Evolutionary conservation across 176 grass and related monocot species (phyloP), one percentile per base, ranked within the genome.

Genomic region (Aegilops bicornis): DNA sequence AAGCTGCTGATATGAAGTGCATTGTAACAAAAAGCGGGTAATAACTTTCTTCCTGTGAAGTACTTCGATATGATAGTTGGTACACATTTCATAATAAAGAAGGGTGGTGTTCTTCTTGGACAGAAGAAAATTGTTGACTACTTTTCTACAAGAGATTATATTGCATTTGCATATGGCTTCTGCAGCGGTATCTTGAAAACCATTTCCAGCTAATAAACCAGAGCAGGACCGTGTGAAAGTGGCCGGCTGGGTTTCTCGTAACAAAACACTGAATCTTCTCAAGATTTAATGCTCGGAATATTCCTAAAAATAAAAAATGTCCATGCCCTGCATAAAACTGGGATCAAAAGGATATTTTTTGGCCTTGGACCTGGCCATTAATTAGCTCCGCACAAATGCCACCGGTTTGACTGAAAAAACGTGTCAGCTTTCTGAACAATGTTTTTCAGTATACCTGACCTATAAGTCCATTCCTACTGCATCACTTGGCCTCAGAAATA

Each of bases 1-100:
- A 98, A 92, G 83, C 91, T 82, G 93, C 90, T 29, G 88, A 90
- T 66, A 98, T 98, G 96, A 95, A 84, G 75, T 98, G 96, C 59
- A 95, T 98, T 25, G 59, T 98, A 80, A 98, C 93, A 31, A 98
- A 98, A 84, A 95, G 96, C 88, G 84, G 96, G 96, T 98, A 91
- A 91, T 66, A 23, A 84, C 35, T n/a, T 82, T 83, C 42, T 77
- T 59, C 15, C 20, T 39, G 36, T 1, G 5, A 25, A 82, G 61
- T 68, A 84, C 1, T 83, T 83, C 0, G 10, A 25, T 7, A 60
- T 54, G 59, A 36, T 16, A 77, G 72, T 52, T 64, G 5, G 16
- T 37, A 9, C 23, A 52, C 33, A 75, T 42, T 76, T 47, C 76
- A 54, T 43, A 75, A 48, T 62, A 1, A 87, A 67, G 60, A 3